Conservation (phyloP, 148 eudicot species). For the Camellia japonica region DNA sequence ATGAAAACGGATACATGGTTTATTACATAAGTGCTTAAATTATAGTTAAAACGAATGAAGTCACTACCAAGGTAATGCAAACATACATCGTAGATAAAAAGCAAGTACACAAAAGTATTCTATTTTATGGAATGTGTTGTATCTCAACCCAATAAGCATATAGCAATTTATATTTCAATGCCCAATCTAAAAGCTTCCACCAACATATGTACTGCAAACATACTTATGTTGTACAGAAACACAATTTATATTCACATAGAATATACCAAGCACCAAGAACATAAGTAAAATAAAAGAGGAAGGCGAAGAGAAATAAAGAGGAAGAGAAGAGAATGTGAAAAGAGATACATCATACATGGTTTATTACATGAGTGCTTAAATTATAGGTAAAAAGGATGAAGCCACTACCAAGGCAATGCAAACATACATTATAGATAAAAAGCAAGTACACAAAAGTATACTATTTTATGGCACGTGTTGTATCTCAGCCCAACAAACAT, state of each 20-base stretch:
- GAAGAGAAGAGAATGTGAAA: background rate
- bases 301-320: background rate
- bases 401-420: background rate
- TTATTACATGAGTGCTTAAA: background rate
- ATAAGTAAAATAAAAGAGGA: background rate
- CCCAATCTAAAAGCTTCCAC: background rate
- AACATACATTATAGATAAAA: background rate
- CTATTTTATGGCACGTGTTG: background rate
- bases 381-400: background rate
- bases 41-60: background rate
- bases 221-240: too few species aligned
- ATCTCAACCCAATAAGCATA: background rate
- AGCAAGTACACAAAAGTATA: background rate
- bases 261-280: conserved; percentile 1
- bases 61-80: background rate
- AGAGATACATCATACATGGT: background rate
- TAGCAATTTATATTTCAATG: background rate
- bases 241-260: background rate
- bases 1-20: background rate
- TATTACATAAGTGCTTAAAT: background rate
- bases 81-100: background rate
- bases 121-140: background rate
- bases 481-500: background rate
- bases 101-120: background rate
- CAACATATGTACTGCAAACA: too few species aligned